Evolutionary conservation across 2,329 filamentous ascomycete genomes (phyloP).

Genomic region (Coniella lustricola): DNA sequence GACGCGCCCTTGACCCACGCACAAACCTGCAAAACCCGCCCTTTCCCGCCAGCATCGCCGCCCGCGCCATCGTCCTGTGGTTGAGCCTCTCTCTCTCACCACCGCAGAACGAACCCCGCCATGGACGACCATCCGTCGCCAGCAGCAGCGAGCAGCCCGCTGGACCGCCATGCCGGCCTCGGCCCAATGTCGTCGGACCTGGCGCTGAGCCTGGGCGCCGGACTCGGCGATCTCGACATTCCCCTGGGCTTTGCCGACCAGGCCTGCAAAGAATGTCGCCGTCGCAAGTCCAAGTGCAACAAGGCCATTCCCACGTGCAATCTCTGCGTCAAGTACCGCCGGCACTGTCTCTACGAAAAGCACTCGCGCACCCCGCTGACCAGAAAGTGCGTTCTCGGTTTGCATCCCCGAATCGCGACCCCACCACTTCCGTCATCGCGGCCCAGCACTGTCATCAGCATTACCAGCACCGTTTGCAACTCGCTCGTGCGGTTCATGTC

Average conservation of each 20-base stretch:
- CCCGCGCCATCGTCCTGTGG: not conserved
- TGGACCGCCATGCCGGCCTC: slow-evolving; percentile 9
- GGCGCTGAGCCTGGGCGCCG: slow-evolving; percentile 14
- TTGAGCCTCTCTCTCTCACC: not conserved
- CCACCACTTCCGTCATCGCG: not conserved
- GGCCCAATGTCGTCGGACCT: slow-evolving; percentile 1
- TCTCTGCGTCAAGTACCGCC: slow-evolving; percentile 34
- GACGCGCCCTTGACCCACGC: slow-evolving; percentile 7
- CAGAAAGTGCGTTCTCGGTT: slow-evolving; percentile 28
- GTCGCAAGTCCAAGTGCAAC: slow-evolving; percentile 34
- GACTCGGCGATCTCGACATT: slow-evolving; percentile 15
- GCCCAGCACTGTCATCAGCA: no score
- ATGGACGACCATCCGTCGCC: slow-evolving; percentile 14
- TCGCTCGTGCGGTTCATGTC: not conserved
- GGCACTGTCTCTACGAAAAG: slow-evolving; percentile 42
- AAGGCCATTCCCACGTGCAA: slow-evolving; percentile 30
- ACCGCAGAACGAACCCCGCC: not conserved
- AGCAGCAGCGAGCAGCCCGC: slow-evolving; percentile 12
- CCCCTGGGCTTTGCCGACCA: slow-evolving; percentile 23
- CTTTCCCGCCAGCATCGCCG: not conserved
- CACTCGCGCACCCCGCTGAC: slow-evolving; percentile 41
- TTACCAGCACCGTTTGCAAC: not conserved
- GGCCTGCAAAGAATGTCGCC: slow-evolving; percentile 34
- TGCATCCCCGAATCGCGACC: not conserved
- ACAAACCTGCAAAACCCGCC: slow-evolving; percentile 5